phyloP scores from a whole-genome alignment of 176 grass and related monocot species.

The Cymbopogon citratus region DNA sequence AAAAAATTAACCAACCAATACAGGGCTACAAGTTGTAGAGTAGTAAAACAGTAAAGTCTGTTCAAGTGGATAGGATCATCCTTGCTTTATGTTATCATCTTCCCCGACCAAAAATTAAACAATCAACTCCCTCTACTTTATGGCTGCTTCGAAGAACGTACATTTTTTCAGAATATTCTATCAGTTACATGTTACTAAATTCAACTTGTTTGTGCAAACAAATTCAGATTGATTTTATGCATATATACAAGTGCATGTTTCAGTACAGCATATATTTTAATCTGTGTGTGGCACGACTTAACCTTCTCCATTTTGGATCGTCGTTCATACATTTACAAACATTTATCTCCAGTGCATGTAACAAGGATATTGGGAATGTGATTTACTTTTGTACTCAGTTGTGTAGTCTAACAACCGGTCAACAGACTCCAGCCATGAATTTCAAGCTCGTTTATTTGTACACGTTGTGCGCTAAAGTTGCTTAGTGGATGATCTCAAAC shows the following conservation, averaged over 20 bases:
- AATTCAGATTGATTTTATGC: background rate
- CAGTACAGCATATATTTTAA: no score
- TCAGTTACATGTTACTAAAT: background rate
- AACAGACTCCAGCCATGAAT: background rate
- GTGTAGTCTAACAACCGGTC: background rate
- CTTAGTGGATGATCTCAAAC: no score
- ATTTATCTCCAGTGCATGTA: background rate
- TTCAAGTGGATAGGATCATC: slow-evolving; percentile 32
- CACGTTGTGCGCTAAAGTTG: no score
- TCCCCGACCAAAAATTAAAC: background rate
- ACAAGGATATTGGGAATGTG: background rate
- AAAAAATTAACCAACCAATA: background rate
- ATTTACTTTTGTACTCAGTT: background rate
- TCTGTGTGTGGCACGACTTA: background rate
- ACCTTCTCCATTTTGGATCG: background rate
- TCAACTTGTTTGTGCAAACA: slow-evolving; percentile 16
- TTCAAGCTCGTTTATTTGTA: background rate
- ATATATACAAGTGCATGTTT: no score
- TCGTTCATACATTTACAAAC: background rate
- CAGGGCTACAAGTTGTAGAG: background rate
- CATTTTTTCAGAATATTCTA: background rate
- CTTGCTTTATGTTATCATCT: slow-evolving; percentile 22
- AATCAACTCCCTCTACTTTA: slow-evolving; percentile 11
- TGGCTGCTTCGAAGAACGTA: background rate
- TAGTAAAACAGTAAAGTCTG: slow-evolving; percentile 11